Evolutionary conservation across 306 rosid species (phyloP), one percentile per base, ranked within the genome.

Genomic region (Vigna radiata): DNA sequence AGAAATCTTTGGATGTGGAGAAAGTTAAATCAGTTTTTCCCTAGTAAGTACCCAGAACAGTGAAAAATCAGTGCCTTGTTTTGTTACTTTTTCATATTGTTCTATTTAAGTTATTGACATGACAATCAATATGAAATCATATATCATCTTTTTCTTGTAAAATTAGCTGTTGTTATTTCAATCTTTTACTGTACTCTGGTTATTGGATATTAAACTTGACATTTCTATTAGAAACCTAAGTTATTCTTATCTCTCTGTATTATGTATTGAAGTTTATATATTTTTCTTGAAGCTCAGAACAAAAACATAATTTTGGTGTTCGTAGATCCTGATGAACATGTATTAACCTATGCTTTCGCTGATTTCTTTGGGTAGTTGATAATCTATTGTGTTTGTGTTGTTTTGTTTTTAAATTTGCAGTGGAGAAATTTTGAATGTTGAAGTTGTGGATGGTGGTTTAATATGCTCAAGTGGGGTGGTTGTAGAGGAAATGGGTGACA

Each of bases 401-500:
- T 17, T 29, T 75, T 14, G 3, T 49, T 29, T 36, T 27, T 72
- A 4, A 78, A 25, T 37, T 81, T 80, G 88, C 96, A 95, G 97
- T 79, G 99, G 99, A 18, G 83, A 92, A 59, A 89, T 95, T 82
- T 63, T 90, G 87, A 84, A 89, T 60, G 85, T 95, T 70, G 97
- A 90, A 67, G 87, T 95, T 56, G 99, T 90, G 58, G 99, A 95
- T 58, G 98, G 97, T 75, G 99, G 98, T 73, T 82, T 95, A 75
- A 79, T 92, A 82, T 95, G 98, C 92, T 95, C 98, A 68, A 92
- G 99, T 52, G 97, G 99, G 52, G 97, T 92, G 77, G 82, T 64
- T 61, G 97, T 95, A 74, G 98, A 95, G 85, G 97, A 95, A 79
- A 90, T 95, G 97, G 99, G 97, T 75, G 97, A 95, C 82, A 96